These are phyloP conservation scores for Coniochaeta hoffmannii DNA, from an alignment of 2,329 filamentous ascomycete species.

Conservation along the genomic window DNA sequence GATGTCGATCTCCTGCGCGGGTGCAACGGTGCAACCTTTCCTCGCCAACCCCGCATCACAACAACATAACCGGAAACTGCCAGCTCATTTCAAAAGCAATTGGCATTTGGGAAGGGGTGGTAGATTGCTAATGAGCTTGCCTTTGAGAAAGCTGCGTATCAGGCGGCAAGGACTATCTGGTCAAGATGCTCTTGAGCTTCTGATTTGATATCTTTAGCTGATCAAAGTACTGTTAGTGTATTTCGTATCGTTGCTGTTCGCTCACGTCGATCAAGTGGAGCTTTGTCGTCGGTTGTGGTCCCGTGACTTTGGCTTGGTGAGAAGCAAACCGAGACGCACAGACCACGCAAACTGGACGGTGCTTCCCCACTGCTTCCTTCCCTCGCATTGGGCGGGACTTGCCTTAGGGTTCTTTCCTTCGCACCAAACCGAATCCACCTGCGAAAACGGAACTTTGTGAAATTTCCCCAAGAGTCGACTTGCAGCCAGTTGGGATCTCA, in stretches of 20 bases:
- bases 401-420: constrained; percentile 4
- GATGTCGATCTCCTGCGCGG: background rate
- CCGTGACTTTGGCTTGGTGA: too few relatives aligned
- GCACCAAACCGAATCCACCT: constrained; percentile 4
- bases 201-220: too few relatives aligned
- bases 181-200: too few relatives aligned
- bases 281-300: too few relatives aligned
- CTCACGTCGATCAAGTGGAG: too few relatives aligned
- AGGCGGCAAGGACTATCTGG: too few relatives aligned
- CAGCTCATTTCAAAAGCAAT: background rate
- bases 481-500: constrained; percentile 2
- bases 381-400: background rate
- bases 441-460: constrained; percentile 2
- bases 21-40: too few relatives aligned
- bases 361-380: background rate
- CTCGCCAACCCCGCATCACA: background rate
- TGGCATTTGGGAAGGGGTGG: background rate
- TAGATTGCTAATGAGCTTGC: too few relatives aligned
- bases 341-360: background rate
- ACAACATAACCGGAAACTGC: background rate
- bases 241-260: too few relatives aligned
- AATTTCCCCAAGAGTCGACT: background rate
- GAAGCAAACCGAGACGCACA: background rate
- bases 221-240: too few relatives aligned
- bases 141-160: too few relatives aligned